These are phyloP conservation scores for Polyplosphaeria fusca DNA, from an alignment of 495 filamentous ascomycete genomes.

Conservation along the genomic window DNA sequence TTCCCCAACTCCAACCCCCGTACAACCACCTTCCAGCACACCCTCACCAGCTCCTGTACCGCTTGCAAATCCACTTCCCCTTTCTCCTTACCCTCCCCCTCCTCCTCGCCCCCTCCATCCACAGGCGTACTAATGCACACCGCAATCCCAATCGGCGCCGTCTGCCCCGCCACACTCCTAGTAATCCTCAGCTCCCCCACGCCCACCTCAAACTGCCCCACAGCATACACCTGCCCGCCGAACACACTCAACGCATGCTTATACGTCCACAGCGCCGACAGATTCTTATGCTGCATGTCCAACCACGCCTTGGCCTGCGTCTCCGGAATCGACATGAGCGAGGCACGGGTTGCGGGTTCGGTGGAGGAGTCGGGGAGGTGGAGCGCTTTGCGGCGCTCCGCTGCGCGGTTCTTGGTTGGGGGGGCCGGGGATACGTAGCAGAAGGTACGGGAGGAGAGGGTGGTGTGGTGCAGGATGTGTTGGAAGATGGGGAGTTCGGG, in stretches of 20 bases:
- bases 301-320: conserved; percentile 7
- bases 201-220: conserved; percentile 7
- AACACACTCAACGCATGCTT: conserved; percentile 5
- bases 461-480: conserved; percentile 9
- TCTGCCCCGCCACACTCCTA: neutral
- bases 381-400: neutral
- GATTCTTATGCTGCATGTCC: neutral
- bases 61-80: conserved; percentile 5
- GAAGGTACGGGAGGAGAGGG: conserved; percentile 7
- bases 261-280: conserved; percentile 16
- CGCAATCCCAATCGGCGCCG: conserved; percentile 8
- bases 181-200: conserved; percentile 7
- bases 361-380: neutral
- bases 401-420: neutral
- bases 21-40: neutral
- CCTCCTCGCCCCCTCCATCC: neutral
- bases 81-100: conserved; percentile 2
- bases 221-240: neutral
- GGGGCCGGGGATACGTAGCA: conserved; percentile 15
- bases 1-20: conserved; percentile 15
- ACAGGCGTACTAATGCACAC: conserved; percentile 2
- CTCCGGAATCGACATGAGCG: conserved; percentile 15
- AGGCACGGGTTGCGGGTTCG: neutral
- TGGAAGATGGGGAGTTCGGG: conserved; percentile 5
- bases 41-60: neutral